Evolutionary conservation across 1,139 yeast species (phyloP).

Genomic region (Groenewaldozyma auringiensis): DNA sequence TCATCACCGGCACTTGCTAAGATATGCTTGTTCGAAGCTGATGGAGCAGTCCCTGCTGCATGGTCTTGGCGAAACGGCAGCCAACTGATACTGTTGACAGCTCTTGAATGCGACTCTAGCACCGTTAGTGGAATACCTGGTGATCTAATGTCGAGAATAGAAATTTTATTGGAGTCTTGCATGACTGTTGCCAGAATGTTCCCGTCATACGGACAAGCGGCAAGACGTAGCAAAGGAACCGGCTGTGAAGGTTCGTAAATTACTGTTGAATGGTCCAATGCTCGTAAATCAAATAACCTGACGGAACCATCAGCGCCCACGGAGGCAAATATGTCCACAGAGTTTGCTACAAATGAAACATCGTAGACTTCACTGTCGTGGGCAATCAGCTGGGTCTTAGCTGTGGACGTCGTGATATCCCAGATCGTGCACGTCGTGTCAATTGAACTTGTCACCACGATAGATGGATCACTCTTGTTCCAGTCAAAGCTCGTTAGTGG

Average conservation of each 20-base stretch:
- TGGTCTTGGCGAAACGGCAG: constrained; percentile 48
- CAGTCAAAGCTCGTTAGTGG: constrained; percentile 84
- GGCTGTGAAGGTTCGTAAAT: constrained; percentile 65
- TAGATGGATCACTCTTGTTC: constrained; percentile 64
- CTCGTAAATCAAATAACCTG: constrained; percentile 80
- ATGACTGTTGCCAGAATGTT: constrained; percentile 81
- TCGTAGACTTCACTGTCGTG: constrained; percentile 95
- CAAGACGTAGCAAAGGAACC: constrained; percentile 62
- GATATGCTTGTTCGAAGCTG: constrained; percentile 37
- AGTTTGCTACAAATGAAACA: constrained; percentile 71
- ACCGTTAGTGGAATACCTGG: constrained; percentile 75
- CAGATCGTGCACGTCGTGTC: constrained; percentile 97
- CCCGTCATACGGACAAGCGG: constrained; percentile 70
- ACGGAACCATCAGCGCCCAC: constrained; percentile 96
- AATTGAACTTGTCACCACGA: constrained; percentile 76
- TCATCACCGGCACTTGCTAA: constrained; percentile 82
- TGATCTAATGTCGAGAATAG: constrained; percentile 74
- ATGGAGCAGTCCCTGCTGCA: neutral
- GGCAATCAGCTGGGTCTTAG: constrained; percentile 90
- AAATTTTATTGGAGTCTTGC: constrained; percentile 56
- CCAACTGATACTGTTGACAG: constrained; percentile 74
- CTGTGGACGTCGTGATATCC: constrained; percentile 73
- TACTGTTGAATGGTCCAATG: constrained; percentile 89
- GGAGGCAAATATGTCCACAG: constrained; percentile 76
- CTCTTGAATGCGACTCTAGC: constrained; percentile 58